Conservation (phyloP, 139 green algal genomes). For the Micractinium conductrix region DNA sequence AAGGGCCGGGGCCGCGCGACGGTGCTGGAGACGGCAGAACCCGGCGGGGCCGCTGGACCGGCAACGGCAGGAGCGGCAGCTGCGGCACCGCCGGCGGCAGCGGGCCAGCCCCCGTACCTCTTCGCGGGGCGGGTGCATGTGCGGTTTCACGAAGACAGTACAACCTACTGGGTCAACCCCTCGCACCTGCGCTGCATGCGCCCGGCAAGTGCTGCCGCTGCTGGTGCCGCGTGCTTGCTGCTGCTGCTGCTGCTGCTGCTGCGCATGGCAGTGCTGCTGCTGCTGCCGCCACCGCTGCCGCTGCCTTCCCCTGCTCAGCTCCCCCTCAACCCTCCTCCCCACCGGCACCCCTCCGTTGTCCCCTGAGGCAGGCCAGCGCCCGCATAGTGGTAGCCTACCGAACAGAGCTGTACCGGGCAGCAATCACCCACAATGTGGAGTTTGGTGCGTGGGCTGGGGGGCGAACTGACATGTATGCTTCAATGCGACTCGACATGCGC, state of each 20-base stretch:
- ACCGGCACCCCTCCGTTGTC: neutral
- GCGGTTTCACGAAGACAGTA: neutral
- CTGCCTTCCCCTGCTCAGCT: neutral
- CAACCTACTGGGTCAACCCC: neutral
- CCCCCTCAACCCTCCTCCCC: neutral
- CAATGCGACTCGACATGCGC: too few relatives aligned
- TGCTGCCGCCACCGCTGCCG: neutral
- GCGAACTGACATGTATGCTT: too few relatives aligned
- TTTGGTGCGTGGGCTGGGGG: too few relatives aligned
- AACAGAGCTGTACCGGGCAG: neutral
- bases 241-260: too few relatives aligned
- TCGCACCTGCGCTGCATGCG: neutral
- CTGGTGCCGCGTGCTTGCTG: neutral
- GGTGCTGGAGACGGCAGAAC: neutral
- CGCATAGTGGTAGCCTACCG: neutral
- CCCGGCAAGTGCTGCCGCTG: neutral
- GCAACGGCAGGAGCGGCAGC: neutral
- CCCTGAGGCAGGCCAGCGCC: neutral
- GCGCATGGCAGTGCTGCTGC: too few relatives aligned
- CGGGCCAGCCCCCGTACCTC: neutral
- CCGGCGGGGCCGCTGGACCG: neutral
- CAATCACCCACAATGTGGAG: neutral
- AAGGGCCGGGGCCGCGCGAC: neutral
- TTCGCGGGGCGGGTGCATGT: neutral
- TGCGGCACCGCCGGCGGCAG: too few relatives aligned